Percentiles rank a stretch among this genome's conserved stretches.
These are phyloP conservation scores for Sistotremastrum niveocremeum DNA, from an alignment of 768 basidiomycete genomes.

Conservation along the genomic window DNA sequence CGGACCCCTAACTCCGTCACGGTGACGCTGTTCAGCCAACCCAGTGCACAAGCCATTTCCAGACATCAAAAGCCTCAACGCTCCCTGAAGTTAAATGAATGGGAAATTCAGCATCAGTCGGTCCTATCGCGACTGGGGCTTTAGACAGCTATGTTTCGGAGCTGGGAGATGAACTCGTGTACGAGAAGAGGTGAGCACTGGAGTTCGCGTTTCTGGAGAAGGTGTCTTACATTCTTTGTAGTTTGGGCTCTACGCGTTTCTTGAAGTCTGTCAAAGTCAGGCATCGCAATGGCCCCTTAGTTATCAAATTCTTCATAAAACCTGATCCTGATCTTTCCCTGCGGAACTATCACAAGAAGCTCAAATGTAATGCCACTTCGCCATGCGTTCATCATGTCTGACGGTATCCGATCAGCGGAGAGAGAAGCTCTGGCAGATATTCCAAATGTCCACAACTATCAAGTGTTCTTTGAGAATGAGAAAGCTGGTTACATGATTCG, in stretches of 20 bases:
- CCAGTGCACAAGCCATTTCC: too few relatives aligned
- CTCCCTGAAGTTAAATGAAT: too few relatives aligned
- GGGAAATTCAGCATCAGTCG: too few relatives aligned
- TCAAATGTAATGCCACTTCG: constrained; percentile 41
- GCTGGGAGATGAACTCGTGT: constrained; percentile 72
- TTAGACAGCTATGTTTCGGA: constrained; percentile 88
- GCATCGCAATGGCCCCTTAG: constrained; percentile 66
- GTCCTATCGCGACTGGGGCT: constrained; percentile 38
- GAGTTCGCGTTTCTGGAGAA: background rate
- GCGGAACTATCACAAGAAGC: constrained; percentile 53
- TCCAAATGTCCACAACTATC: constrained; percentile 80
- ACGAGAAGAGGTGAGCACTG: constrained; percentile 71
- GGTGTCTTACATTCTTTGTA: constrained; percentile 5
- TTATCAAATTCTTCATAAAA: constrained; percentile 46
- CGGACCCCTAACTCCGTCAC: too few relatives aligned
- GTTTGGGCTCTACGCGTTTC: constrained; percentile 29
- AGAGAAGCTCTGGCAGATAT: constrained; percentile 75
- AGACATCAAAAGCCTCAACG: too few relatives aligned
- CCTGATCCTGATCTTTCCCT: constrained; percentile 77
- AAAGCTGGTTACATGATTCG: constrained; percentile 90
- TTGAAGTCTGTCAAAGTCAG: constrained; percentile 82
- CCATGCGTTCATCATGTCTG: constrained; percentile 1
- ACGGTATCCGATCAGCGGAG: constrained; percentile 42
- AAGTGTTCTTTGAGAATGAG: constrained; percentile 85
- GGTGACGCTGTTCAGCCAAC: too few relatives aligned